Evolutionary conservation across 306 rosid genomes (phyloP), one percentile per base, ranked within the genome.

Genomic region (Betula pendula): DNA sequence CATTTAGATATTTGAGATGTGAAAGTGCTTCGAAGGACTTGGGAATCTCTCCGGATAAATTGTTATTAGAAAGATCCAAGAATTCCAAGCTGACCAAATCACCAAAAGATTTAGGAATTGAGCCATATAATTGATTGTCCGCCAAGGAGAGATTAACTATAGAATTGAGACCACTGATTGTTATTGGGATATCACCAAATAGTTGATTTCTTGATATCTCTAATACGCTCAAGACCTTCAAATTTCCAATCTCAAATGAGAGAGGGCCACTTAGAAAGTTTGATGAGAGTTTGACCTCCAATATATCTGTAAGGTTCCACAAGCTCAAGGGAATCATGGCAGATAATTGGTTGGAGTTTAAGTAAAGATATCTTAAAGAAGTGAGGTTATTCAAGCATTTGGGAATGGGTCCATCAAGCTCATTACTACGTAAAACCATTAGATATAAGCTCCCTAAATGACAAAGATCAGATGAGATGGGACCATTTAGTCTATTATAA

Each of bases 141-240:
- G 47, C 68, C 27, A 84, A 80, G 44, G 68, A 71, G 40, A 83
- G 81, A 58, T 14, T 38, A 17, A 63, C 22, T 73, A 84, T 48
- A 14, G 29, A 10, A 42, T 2, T 19, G 7, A 73, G 35, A 19
- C 24, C 52, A 44, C 2, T 12, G 0, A 44, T 8, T 44, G 13
- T 8, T 11, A 2, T 8, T 8, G 48, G 48, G 13, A 44, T 44
- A 8, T 44, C 2, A 9, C 48, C 48, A 0, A 12, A 44, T 44
- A 44, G 8, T 44, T 44, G 48, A 44, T 44, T 44, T 44, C 48
- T 44, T 44, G 48, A 44, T 44, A 44, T 7, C 0, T 44, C 12
- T 44, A 44, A 44, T 44, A 8, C 2, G 7, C 10, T 44, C 48
- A 44, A 44, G 12, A 44, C 48, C 48, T 44, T 44, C 13, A 11